These are phyloP conservation scores for Yamadazyma ubonensis DNA, from an alignment of 805 yeast genomes.

Conservation along the genomic window DNA sequence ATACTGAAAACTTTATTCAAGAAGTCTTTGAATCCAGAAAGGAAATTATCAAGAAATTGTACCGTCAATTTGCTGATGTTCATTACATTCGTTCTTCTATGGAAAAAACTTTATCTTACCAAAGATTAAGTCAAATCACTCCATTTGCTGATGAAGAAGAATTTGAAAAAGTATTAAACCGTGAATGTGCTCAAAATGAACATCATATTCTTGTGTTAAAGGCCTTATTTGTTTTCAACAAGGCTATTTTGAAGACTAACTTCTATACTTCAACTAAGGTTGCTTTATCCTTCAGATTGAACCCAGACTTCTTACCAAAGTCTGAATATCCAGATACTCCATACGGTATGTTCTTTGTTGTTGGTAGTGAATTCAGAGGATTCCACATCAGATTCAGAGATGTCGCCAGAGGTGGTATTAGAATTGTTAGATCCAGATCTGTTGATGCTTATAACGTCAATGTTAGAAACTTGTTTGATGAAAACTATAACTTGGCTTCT, in stretches of 20 bases:
- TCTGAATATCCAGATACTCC: slow-evolving; percentile 91
- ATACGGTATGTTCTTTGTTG: slow-evolving; percentile 91
- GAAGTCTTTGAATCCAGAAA: slow-evolving; percentile 71
- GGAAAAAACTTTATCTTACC: slow-evolving; percentile 81
- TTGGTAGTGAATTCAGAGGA: slow-evolving; percentile 95
- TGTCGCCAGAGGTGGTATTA: slow-evolving; percentile 97
- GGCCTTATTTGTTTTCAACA: slow-evolving; percentile 81
- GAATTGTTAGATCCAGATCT: slow-evolving; percentile 87
- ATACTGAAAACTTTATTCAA: slow-evolving; percentile 77
- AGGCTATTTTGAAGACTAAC: slow-evolving; percentile 86
- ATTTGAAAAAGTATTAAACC: slow-evolving; percentile 63
- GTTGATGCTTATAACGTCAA: slow-evolving; percentile 82
- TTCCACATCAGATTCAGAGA: slow-evolving; percentile 97
- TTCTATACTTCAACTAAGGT: slow-evolving; percentile 92
- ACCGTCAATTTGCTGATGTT: slow-evolving; percentile 85
- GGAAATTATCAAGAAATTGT: slow-evolving; percentile 74
- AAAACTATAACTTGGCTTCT: slow-evolving; percentile 90
- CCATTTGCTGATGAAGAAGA: slow-evolving; percentile 75
- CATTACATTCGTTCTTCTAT: slow-evolving; percentile 75
- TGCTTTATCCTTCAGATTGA: slow-evolving; percentile 88
- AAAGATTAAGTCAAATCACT: slow-evolving; percentile 74
- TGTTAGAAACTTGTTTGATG: slow-evolving; percentile 88
- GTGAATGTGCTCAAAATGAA: slow-evolving; percentile 77
- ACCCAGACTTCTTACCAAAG: slow-evolving; percentile 80
- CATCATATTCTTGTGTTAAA: slow-evolving; percentile 74